These are phyloP conservation scores for Arctium lappa DNA, from an alignment of 129 eudicot species.

Conservation along the genomic window DNA sequence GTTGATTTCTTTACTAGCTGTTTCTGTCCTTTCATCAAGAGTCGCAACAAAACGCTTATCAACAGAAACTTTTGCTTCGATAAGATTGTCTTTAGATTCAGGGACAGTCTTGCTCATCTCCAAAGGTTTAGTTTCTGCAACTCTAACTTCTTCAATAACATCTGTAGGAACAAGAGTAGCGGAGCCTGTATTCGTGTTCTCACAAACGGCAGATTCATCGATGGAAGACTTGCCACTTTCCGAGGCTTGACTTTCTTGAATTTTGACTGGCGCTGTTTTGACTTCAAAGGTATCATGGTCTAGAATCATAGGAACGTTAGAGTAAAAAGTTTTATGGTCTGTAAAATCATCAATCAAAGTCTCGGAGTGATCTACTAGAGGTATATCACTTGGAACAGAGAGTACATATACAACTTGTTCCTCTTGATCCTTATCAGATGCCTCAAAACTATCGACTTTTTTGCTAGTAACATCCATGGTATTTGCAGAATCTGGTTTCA, in stretches of 20 bases:
- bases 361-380: slow-evolving; percentile 36
- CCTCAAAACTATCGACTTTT: neutral
- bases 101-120: neutral
- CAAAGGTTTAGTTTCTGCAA: slow-evolving; percentile 1
- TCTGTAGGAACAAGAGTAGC: neutral
- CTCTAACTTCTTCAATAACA: slow-evolving; percentile 15
- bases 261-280: slow-evolving; percentile 5
- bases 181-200: neutral
- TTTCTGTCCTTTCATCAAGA: slow-evolving; percentile 21
- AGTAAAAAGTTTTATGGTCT: slow-evolving; percentile 24
- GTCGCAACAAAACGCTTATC: slow-evolving; percentile 8
- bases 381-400: slow-evolving; percentile 34
- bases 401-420: slow-evolving; percentile 23
- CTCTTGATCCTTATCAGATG: slow-evolving; percentile 15
- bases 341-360: slow-evolving; percentile 34
- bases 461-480: neutral
- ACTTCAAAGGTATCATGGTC: slow-evolving; percentile 17
- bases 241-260: slow-evolving; percentile 28
- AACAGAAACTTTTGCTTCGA: slow-evolving; percentile 1
- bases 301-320: slow-evolving; percentile 14
- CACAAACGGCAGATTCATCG: slow-evolving; percentile 6
- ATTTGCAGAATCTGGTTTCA: neutral
- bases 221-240: slow-evolving; percentile 9
- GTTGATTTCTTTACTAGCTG: neutral
- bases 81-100: too few species aligned